Conservation (phyloP, 495 filamentous ascomycete genomes). For the Darksidea phi region DNA sequence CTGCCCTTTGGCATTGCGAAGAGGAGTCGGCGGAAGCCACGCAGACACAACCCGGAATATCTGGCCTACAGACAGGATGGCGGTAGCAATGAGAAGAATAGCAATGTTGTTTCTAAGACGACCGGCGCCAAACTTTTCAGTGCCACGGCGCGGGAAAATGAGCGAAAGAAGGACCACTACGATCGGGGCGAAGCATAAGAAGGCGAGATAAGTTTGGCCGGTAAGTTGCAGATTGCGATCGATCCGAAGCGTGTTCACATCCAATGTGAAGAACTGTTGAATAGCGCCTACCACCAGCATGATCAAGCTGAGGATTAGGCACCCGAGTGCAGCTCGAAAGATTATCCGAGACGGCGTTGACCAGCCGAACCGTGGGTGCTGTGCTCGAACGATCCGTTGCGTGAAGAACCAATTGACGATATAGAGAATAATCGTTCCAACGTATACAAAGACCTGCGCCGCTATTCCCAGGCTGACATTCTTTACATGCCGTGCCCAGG, state of each 20-base stretch:
- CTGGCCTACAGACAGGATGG: slow-evolving; percentile 33
- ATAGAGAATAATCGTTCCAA: slow-evolving; percentile 41
- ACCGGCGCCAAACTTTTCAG: slow-evolving; percentile 39
- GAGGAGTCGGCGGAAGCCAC: slow-evolving; percentile 28
- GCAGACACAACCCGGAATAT: slow-evolving; percentile 32
- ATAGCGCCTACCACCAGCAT: slow-evolving; percentile 34
- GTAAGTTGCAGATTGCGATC: slow-evolving; percentile 31
- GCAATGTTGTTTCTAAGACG: slow-evolving; percentile 33
- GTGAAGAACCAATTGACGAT: slow-evolving; percentile 43
- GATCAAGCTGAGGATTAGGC: slow-evolving; percentile 22
- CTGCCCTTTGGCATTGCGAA: slow-evolving; percentile 20
- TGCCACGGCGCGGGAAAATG: slow-evolving; percentile 16
- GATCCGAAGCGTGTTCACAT: slow-evolving; percentile 19
- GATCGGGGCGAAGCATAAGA: slow-evolving; percentile 33
- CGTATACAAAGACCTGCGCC: slow-evolving; percentile 54
- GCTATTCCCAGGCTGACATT: slow-evolving; percentile 64
- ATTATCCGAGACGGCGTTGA: slow-evolving; percentile 22
- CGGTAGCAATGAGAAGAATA: slow-evolving; percentile 27
- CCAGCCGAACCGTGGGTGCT: slow-evolving; percentile 39
- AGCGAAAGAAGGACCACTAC: slow-evolving; percentile 22
- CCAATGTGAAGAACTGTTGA: slow-evolving; percentile 38
- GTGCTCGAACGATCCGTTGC: slow-evolving; percentile 40
- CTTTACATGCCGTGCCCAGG: slow-evolving; percentile 51
- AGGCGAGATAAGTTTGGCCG: slow-evolving; percentile 34
- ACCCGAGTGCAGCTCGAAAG: slow-evolving; percentile 20